Evolutionary conservation across 257 asterid species (phyloP), one percentile per base, ranked within the genome.

Genomic region (Linaria vulgaris): DNA sequence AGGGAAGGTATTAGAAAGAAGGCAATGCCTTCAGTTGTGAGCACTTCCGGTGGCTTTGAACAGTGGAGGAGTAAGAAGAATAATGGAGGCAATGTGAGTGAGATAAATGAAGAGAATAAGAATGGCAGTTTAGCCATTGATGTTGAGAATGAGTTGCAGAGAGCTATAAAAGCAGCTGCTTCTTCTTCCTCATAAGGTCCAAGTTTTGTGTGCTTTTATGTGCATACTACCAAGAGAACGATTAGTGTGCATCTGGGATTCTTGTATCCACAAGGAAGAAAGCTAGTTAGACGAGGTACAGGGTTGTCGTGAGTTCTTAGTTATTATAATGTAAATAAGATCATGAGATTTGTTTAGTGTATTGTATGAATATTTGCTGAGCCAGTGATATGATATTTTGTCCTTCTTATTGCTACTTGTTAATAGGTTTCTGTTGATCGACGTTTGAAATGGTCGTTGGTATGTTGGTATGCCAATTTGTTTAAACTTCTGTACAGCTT

Each of bases 81-180:
- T 16, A 60, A 67, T 11, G 82, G 79, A 12, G 69, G 57, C 65
- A 60, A 61, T 45, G 59, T 63, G 21, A 70, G 25, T 52, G 70
- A 22, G 60, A 80, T 64, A 71, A 82, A 75, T 56, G 96, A 83
- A 56, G 81, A 61, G 41, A 79, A 72, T 83, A 80, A 76, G 76
- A 76, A 68, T 30, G 73, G 22, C 24, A 63, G 58, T 64, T 7
- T 71, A 19, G 77, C 75, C 11, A 68, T 58, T 54, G 88, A 85
- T 72, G 81, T 90, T 60, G 97, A 91, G 82, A 82, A 56, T 74
- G 98, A 91, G 78, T 72, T 91, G 84, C 84, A 91, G 82, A 86
- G 78, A 80, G 98, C 98, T 45, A 86, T 91, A 59, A 69, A 60
- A 76, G 97, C 95, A 55, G 90, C 95, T 41, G 74, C 89, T 25